A percentile compares a stretch with the other conserved stretches of the same genome.
phyloP scores from a whole-genome alignment of 352 stramenopile species.

The Globisporangium spinosum region DNA sequence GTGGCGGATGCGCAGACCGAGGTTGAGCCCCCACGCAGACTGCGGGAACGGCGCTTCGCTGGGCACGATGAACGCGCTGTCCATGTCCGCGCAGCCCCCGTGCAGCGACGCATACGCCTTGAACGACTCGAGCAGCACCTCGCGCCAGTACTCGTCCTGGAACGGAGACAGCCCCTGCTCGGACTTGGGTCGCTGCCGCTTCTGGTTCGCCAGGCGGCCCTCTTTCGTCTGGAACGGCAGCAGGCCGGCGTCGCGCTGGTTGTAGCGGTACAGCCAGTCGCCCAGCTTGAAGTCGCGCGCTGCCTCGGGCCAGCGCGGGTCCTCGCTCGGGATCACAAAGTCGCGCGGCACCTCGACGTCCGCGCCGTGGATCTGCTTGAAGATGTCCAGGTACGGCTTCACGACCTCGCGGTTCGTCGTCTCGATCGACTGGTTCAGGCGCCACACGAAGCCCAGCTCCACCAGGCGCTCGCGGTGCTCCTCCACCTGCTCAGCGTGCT shows the following conservation, averaged over 20 bases:
- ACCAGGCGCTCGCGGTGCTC: slow-evolving; percentile 74
- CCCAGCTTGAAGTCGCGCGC: slow-evolving; percentile 85
- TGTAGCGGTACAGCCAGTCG: slow-evolving; percentile 75
- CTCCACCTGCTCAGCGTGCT: slow-evolving; percentile 87
- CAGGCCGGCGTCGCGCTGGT: slow-evolving; percentile 31
- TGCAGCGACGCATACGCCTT: slow-evolving; percentile 44
- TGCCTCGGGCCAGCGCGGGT: slow-evolving; percentile 81
- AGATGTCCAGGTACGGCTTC: slow-evolving; percentile 61
- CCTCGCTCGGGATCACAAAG: slow-evolving; percentile 73
- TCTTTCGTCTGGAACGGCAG: slow-evolving; percentile 44
- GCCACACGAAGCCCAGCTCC: slow-evolving; percentile 90
- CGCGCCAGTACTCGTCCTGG: slow-evolving; percentile 68
- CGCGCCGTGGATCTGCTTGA: slow-evolving; percentile 73
- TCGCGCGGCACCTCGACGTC: slow-evolving; percentile 46
- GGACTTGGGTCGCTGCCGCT: slow-evolving; percentile 17
- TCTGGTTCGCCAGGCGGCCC: slow-evolving; percentile 16
- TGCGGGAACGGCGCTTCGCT: slow-evolving; percentile 48
- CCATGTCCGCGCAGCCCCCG: slow-evolving; percentile 53
- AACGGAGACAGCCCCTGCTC: slow-evolving; percentile 32
- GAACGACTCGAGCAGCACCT: slow-evolving; percentile 66
- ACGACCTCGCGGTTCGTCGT: slow-evolving; percentile 53
- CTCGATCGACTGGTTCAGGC: slow-evolving; percentile 51
- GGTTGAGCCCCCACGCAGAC: slow-evolving; percentile 62
- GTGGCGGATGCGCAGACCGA: slow-evolving; percentile 64
- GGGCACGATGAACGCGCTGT: slow-evolving; percentile 56